These are phyloP conservation scores for Leccinum griseonigrum DNA, from an alignment of 1,284 basidiomycete species.

Conservation along the genomic window DNA sequence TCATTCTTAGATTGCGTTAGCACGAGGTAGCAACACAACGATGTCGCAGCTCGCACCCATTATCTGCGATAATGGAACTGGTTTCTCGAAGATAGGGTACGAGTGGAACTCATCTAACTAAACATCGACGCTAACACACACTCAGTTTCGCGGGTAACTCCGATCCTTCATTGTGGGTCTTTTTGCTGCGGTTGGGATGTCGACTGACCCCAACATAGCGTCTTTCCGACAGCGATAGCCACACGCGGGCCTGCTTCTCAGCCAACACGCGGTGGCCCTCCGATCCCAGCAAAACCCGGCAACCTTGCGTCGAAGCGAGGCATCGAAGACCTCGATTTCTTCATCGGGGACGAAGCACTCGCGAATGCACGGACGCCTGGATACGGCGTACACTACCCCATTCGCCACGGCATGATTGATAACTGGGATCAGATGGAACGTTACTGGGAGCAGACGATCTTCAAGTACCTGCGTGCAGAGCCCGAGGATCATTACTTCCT, in stretches of 20 bases:
- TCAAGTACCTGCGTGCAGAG: constrained; percentile 98
- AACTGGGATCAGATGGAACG: constrained; percentile 99
- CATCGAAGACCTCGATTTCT: constrained; percentile 99
- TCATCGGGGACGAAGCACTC: constrained; percentile 97
- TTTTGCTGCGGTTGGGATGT: constrained; percentile 1
- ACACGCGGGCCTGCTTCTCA: constrained; percentile 70
- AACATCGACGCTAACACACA: constrained; percentile 16
- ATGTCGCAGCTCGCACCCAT: constrained; percentile 88
- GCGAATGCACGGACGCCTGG: constrained; percentile 89
- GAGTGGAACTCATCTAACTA: constrained; percentile 22
- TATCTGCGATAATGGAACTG: constrained; percentile 97
- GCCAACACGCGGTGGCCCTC: constrained; percentile 62
- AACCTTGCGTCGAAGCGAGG: constrained; percentile 96
- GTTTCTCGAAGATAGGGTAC: constrained; percentile 96
- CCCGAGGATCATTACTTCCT: constrained; percentile 99
- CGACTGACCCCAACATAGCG: constrained; percentile 43
- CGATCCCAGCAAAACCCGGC: constrained; percentile 83
- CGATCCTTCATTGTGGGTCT: not conserved
- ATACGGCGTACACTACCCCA: constrained; percentile 96
- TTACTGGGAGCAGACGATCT: constrained; percentile 99
- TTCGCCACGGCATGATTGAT: constrained; percentile 97
- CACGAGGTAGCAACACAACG: constrained; percentile 16
- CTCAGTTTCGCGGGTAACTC: constrained; percentile 80
- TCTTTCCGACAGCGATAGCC: constrained; percentile 95
- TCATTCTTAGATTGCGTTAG: constrained; percentile 15